phyloP scores from a whole-genome alignment of 148 eudicot species.

The Cornus kousa region DNA sequence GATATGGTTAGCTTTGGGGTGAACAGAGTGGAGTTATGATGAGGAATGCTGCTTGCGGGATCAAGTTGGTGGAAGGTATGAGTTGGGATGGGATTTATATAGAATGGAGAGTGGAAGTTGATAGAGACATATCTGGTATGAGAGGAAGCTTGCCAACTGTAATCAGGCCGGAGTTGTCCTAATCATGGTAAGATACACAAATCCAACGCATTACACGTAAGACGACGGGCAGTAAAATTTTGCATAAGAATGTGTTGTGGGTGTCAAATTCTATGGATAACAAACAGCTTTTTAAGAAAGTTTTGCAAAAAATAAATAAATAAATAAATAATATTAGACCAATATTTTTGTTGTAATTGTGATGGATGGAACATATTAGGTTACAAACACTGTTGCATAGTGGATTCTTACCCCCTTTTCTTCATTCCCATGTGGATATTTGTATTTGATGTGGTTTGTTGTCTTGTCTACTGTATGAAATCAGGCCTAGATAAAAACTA shows the following conservation, averaged over 20 bases:
- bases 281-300: neutral
- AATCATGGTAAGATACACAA: neutral
- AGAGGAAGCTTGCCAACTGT: constrained; percentile 7
- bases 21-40: neutral
- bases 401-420: neutral
- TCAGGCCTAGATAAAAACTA: too few species aligned
- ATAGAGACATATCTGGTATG: constrained; percentile 7
- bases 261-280: neutral
- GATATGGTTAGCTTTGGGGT: neutral
- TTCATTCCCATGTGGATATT: neutral
- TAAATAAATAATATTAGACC: neutral
- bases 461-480: neutral
- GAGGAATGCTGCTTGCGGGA: neutral
- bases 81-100: constrained; percentile 13
- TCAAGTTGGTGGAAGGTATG: neutral
- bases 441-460: neutral
- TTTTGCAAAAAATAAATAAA: neutral
- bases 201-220: constrained; percentile 6
- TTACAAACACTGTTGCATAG: neutral
- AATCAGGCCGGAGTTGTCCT: constrained; percentile 7
- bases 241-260: neutral
- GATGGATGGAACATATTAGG: too few species aligned
- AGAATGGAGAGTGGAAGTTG: constrained; percentile 13
- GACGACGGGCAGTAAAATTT: neutral
- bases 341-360: neutral